phyloP scores from a whole-genome alignment of 257 asterid species.

The Solanum ossicruentum region DNA sequence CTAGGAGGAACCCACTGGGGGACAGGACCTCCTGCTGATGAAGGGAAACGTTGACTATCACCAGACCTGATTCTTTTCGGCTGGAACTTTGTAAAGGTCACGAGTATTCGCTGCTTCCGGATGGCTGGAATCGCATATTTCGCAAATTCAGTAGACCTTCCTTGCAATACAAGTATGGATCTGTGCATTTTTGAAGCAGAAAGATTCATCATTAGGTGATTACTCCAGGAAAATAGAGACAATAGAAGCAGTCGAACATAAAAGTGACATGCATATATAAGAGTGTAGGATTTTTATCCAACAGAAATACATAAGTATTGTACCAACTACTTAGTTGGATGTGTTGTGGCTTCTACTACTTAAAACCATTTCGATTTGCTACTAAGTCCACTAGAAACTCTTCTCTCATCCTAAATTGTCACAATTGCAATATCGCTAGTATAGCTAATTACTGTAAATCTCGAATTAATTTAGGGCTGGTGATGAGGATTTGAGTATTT shows the following conservation, averaged over 20 bases:
- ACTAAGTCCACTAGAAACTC: background rate
- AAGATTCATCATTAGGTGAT: background rate
- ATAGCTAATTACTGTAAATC: background rate
- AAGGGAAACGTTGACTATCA: conserved; percentile 21
- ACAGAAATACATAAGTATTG: background rate
- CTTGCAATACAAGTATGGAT: conserved; percentile 60
- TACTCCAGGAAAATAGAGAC: background rate
- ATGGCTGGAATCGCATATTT: conserved; percentile 56
- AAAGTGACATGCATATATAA: background rate
- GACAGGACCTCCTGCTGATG: conserved; percentile 16
- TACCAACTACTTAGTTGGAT: background rate
- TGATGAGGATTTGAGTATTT: background rate
- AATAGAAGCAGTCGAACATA: background rate
- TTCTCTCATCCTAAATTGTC: background rate
- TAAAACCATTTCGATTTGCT: background rate
- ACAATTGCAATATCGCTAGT: background rate
- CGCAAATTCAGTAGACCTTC: conserved; percentile 51
- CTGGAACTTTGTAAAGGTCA: conserved; percentile 55
- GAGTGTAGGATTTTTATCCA: background rate
- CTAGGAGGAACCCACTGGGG: conserved; percentile 52
- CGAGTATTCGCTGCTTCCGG: conserved; percentile 53
- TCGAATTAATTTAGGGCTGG: background rate
- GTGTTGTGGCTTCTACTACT: background rate
- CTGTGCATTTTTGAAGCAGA: conserved; percentile 20
- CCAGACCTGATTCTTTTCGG: conserved; percentile 26